Conservation (phyloP, 169 alveolate genomes). For the Theileria parva region DNA sequence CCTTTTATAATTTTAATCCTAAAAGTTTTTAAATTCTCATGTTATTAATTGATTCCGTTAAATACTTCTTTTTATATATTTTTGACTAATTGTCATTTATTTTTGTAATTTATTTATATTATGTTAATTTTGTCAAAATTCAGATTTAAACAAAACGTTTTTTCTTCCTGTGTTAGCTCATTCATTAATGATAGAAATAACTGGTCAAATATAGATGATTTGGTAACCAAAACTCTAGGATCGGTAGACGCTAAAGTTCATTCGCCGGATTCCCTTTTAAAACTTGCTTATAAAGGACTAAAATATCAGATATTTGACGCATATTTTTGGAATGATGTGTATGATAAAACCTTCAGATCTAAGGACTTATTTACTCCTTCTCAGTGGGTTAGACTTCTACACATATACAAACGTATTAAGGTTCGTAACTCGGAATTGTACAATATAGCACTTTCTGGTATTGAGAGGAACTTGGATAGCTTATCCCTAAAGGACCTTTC, state of each 20-base stretch:
- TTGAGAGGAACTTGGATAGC: conserved; percentile 51
- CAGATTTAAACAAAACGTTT: neutral
- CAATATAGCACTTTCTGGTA: conserved; percentile 57
- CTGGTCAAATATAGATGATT: conserved; percentile 20
- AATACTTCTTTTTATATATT: neutral
- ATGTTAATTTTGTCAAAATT: neutral
- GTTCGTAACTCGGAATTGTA: conserved; percentile 64
- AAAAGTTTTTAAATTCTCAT: neutral
- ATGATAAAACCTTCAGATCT: conserved; percentile 54
- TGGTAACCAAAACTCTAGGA: neutral
- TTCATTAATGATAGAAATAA: neutral
- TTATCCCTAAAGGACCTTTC: conserved; percentile 70
- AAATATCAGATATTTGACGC: conserved; percentile 71
- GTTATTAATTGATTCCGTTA: neutral
- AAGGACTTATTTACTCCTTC: conserved; percentile 59
- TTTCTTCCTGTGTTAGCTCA: conserved; percentile 4
- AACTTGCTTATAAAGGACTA: conserved; percentile 62
- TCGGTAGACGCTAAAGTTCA: neutral
- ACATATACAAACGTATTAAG: conserved; percentile 73
- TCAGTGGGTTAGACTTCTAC: conserved; percentile 71
- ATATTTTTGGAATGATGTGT: conserved; percentile 67
- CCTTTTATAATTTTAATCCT: neutral
- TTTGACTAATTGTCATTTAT: neutral
- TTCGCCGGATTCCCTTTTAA: conserved; percentile 45
- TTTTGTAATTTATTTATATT: neutral